Percentiles rank a stretch among this genome's conserved stretches.
phyloP scores from a whole-genome alignment of 2,329 filamentous ascomycete species.

The Fusarium protoensiforme region DNA sequence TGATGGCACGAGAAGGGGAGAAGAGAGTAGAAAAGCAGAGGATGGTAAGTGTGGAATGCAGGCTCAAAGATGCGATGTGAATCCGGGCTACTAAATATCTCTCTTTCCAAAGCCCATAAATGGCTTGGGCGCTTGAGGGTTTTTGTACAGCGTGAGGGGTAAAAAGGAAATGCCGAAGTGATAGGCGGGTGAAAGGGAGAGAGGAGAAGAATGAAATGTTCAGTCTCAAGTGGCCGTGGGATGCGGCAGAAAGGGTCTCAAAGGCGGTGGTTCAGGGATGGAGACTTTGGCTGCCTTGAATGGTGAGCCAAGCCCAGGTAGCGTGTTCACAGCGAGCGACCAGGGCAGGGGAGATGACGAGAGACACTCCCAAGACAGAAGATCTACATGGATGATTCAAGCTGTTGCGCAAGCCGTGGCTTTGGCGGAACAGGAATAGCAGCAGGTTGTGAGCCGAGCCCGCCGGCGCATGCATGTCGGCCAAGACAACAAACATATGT shows the following conservation, averaged over 20 bases:
- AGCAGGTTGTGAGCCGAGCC: neutral
- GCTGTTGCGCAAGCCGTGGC: constrained; percentile 5
- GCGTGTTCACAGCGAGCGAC: constrained; percentile 3
- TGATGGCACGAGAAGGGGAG: neutral
- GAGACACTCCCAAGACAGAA: constrained; percentile 31
- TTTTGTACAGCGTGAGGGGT: constrained; percentile 22
- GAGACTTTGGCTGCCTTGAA: neutral
- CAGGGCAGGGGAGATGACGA: constrained; percentile 26
- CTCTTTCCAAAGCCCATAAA: neutral
- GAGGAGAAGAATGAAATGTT: neutral
- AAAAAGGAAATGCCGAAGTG: neutral
- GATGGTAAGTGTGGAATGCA: neutral
- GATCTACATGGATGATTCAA: constrained; percentile 32
- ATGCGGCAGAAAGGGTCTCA: constrained; percentile 27
- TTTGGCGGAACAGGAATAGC: constrained; percentile 15
- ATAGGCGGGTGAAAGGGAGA: neutral
- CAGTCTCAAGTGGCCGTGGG: neutral
- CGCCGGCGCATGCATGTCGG: neutral
- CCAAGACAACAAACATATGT: constrained; percentile 9
- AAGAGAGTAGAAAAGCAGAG: neutral
- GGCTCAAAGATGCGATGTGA: neutral
- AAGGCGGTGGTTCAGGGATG: constrained; percentile 10
- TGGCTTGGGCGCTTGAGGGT: constrained; percentile 10
- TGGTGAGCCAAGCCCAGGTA: constrained; percentile 24
- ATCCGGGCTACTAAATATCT: constrained; percentile 3